phyloP scores from a whole-genome alignment of 1,284 basidiomycete species.

The Quambalaria eucalypti region DNA sequence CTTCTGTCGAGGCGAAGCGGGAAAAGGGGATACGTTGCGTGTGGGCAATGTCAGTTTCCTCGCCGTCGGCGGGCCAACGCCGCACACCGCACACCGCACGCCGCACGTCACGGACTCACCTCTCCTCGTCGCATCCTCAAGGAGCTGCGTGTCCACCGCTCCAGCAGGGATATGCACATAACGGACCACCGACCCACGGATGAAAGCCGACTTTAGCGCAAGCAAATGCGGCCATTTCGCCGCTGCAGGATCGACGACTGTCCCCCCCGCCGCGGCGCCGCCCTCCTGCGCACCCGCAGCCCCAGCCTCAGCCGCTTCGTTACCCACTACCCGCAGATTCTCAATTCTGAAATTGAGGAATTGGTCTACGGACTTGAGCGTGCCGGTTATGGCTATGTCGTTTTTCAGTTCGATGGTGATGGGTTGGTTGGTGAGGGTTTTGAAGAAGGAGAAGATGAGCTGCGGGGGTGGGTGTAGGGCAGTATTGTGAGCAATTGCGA shows the following conservation, averaged over 20 bases:
- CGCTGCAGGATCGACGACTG: constrained; percentile 58
- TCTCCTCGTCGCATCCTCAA: constrained; percentile 95
- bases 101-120: constrained; percentile 48
- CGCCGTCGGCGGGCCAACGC: too few relatives aligned
- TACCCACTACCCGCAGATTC: constrained; percentile 64
- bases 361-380: constrained; percentile 97
- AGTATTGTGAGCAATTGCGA: too few relatives aligned
- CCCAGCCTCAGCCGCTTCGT: neutral
- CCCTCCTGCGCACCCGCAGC: neutral
- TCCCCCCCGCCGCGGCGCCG: neutral
- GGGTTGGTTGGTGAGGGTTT: constrained; percentile 91
- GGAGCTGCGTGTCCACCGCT: constrained; percentile 85
- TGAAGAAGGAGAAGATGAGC: constrained; percentile 98
- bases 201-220: constrained; percentile 98
- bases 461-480: constrained; percentile 44
- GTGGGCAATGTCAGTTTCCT: neutral
- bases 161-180: constrained; percentile 90
- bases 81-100: neutral
- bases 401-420: constrained; percentile 94
- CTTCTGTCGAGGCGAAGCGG: neutral
- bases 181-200: constrained; percentile 92
- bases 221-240: constrained; percentile 92
- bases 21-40: too few relatives aligned
- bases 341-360: constrained; percentile 96
- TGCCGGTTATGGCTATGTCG: constrained; percentile 91